These are phyloP conservation scores for Xylaria sp. DNA, from an alignment of 2,329 filamentous ascomycete species.

Conservation along the genomic window DNA sequence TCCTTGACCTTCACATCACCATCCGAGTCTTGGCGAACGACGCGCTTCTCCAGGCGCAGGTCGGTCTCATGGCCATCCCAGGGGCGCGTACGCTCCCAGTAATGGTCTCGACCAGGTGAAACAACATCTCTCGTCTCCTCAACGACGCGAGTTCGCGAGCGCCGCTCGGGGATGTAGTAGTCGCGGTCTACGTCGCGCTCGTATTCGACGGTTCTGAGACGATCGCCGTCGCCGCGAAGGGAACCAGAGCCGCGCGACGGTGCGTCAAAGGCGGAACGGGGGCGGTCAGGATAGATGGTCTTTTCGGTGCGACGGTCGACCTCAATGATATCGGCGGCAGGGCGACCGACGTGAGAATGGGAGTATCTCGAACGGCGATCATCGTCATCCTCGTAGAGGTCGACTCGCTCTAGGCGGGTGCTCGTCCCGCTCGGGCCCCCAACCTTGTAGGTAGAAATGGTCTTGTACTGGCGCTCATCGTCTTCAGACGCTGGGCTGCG, in stretches of 20 bases:
- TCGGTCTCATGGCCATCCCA: conserved; percentile 56
- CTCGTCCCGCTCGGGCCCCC: conserved; percentile 42
- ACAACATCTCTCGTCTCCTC: conserved; percentile 56
- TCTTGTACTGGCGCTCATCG: conserved; percentile 47
- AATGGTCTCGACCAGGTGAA: conserved; percentile 51
- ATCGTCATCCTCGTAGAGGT: conserved; percentile 47
- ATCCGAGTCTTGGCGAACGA: conserved; percentile 56
- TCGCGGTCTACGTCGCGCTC: conserved; percentile 48
- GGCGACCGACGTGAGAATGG: conserved; percentile 43
- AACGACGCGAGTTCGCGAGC: conserved; percentile 49
- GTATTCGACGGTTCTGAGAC: conserved; percentile 45
- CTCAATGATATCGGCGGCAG: conserved; percentile 42
- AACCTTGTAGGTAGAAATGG: conserved; percentile 50
- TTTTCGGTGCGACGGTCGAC: conserved; percentile 54
- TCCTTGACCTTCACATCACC: conserved; percentile 67
- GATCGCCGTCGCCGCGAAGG: conserved; percentile 52
- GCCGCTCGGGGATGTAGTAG: conserved; percentile 44
- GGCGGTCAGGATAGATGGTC: conserved; percentile 59
- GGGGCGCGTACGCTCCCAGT: conserved; percentile 56
- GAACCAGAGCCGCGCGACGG: conserved; percentile 46
- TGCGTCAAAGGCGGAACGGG: conserved; percentile 62
- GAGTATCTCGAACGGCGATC: conserved; percentile 46
- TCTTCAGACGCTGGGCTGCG: conserved; percentile 46
- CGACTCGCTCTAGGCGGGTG: conserved; percentile 43
- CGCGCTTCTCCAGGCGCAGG: conserved; percentile 56